Percentiles rank a stretch among this genome's conserved stretches.
These are phyloP conservation scores for Podaxis sp. DNA, from an alignment of 768 basidiomycete genomes.

Conservation along the genomic window DNA sequence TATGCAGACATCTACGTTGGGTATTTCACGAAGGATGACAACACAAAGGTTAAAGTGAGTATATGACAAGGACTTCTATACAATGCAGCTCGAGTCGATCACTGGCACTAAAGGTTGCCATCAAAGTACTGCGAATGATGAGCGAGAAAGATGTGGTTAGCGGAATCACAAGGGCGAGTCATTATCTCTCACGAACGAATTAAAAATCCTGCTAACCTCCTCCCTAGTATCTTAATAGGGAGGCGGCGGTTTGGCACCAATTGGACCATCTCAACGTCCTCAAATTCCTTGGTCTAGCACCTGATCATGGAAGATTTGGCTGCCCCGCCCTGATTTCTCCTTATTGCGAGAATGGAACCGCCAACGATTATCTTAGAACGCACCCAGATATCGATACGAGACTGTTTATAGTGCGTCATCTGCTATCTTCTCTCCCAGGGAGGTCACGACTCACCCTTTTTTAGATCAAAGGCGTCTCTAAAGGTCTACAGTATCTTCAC, in stretches of 20 bases:
- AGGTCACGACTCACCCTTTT: not conserved
- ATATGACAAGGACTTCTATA: not conserved
- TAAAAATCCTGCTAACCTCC: not conserved
- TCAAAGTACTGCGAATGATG: constrained; percentile 18
- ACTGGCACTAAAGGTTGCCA: constrained; percentile 15
- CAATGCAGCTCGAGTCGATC: not conserved
- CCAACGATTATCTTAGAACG: constrained; percentile 9
- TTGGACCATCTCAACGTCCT: constrained; percentile 19
- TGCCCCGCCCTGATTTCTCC: constrained; percentile 18
- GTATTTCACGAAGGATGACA: not conserved
- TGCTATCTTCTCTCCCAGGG: not conserved
- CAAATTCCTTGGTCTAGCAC: constrained; percentile 15
- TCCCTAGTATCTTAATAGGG: constrained; percentile 17
- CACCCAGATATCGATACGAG: constrained; percentile 14
- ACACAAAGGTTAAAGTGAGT: not conserved
- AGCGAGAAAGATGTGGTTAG: not conserved
- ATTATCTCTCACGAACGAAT: not conserved
- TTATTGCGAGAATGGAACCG: constrained; percentile 12
- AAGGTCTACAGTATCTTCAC: constrained; percentile 20
- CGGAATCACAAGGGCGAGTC: not conserved
- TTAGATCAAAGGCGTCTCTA: constrained; percentile 16
- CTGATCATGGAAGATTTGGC: not conserved
- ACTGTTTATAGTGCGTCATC: constrained; percentile 9
- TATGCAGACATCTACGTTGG: not conserved
- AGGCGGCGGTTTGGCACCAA: constrained; percentile 16